Percentiles rank a stretch among this genome's conserved stretches.
phyloP scores from a whole-genome alignment of 1,284 basidiomycete species.

The Papiliotrema terrestris region DNA sequence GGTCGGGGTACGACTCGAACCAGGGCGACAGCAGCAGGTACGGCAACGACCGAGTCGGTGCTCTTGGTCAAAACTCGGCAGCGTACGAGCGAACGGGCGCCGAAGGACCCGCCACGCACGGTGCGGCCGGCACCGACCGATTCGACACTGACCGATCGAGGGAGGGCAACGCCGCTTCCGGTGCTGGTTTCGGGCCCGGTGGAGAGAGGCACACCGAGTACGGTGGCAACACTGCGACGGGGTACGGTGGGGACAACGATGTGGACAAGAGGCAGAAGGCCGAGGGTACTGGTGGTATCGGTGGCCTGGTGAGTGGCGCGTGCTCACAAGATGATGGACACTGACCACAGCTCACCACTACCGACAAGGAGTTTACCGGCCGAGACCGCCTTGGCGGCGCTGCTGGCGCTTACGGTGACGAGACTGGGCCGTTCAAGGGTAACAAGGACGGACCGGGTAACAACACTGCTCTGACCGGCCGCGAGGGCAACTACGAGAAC shows the following conservation, averaged over 20 bases:
- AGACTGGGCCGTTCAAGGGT: conserved; percentile 19
- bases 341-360: conserved; percentile 27
- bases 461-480: conserved; percentile 33
- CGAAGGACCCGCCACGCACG: conserved; percentile 23
- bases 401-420: conserved; percentile 29
- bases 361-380: conserved; percentile 31
- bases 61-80: conserved; percentile 13
- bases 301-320: conserved; percentile 8
- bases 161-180: not conserved
- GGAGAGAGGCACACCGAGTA: no score
- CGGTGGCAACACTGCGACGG: not conserved
- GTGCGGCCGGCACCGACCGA: conserved; percentile 33
- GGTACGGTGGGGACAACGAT: not conserved
- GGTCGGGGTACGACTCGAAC: not conserved
- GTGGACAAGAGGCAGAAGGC: not conserved
- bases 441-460: conserved; percentile 34
- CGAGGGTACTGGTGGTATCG: conserved; percentile 9
- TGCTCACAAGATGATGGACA: conserved; percentile 1
- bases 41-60: conserved; percentile 18
- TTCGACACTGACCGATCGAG: conserved; percentile 24
- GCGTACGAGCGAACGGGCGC: conserved; percentile 21
- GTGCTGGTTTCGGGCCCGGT: not conserved
- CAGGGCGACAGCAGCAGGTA: not conserved
- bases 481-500: conserved; percentile 26
- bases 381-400: conserved; percentile 18